Evolutionary conservation across 2,329 filamentous ascomycete species (phyloP).

Genomic region (Cytospora piceicola): DNA sequence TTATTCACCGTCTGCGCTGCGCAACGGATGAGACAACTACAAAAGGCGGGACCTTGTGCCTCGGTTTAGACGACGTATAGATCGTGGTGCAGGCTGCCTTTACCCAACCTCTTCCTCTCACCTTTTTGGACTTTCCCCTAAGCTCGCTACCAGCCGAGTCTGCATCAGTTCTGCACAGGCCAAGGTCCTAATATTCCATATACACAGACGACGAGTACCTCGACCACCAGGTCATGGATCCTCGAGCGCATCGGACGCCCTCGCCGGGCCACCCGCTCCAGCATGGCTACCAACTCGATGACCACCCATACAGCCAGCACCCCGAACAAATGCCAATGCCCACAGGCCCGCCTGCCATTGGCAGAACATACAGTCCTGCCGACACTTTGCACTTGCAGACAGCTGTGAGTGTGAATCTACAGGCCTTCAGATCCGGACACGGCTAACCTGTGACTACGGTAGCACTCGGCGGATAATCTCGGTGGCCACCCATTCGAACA

Average conservation of each 20-base stretch:
- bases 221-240: constrained; percentile 61
- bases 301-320: constrained; percentile 68
- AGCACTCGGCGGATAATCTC: constrained; percentile 60
- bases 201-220: constrained; percentile 63
- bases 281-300: constrained; percentile 80
- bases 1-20: constrained; percentile 23
- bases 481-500: constrained; percentile 49
- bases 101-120: constrained; percentile 19
- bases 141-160: constrained; percentile 31
- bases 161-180: constrained; percentile 27
- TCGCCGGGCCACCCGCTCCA: constrained; percentile 76
- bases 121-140: constrained; percentile 21
- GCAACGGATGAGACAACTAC: constrained; percentile 5
- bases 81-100: constrained; percentile 32
- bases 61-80: constrained; percentile 27
- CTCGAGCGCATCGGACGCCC: constrained; percentile 65
- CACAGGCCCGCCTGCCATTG: constrained; percentile 52
- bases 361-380: constrained; percentile 60
- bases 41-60: constrained; percentile 26
- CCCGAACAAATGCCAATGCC: constrained; percentile 69
- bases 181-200: constrained; percentile 30
- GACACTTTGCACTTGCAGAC: constrained; percentile 84
- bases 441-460: constrained; percentile 31
- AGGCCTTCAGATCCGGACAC: background rate
- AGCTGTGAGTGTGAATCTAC: constrained; percentile 62